Base-by-base conservation (phyloP, 495 filamentous ascomycete species). In the Podospora pseudopauciseta region DNA sequence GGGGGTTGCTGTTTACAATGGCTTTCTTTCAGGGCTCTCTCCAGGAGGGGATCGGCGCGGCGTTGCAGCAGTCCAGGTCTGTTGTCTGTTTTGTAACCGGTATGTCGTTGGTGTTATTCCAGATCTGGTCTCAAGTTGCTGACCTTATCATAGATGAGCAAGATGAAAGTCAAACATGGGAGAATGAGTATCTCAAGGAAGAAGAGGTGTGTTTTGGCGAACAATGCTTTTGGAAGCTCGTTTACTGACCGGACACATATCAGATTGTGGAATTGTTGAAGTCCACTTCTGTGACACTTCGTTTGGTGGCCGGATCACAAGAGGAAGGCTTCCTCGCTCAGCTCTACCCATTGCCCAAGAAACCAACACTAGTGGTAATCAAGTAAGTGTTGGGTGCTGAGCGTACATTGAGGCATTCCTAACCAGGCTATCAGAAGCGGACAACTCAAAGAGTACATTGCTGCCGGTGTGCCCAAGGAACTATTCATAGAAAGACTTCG, bases 301-400 rank as follows among this genome's bases (percentile, higher is more conserved):
- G 88, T 63, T 82, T 97, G 15, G 77, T 79, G 26, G 86, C 88
- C 20, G 90, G 87, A 13, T 92, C 88, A 16, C 83, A 88, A 66
- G 94, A 97, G 79, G 92, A 92, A 16, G 86, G 86, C 2, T 95
- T 90, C 71, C 81, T 98, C 5, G 84, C 89, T 4, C 91, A 91
- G 4, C 89, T 97, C 73, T 96, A 90, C 72, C 91, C 91, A 0
- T 78, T 97, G 7, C 81, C 85, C 2, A 86, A 85, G 63, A 88
- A 88, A 58, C 95, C 94, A 0, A 88, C 91, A 5, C 76, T 96
- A 1, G 83, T 97, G 13, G 78, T 96, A 5, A 93, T 97, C 66
- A 83, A 85, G 90, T 91, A 77, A 28, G 88, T 76, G 19, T 56
- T 26, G 3, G 16, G 44, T 6, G 30, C 5, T 49, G 2, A 49